phyloP scores from a whole-genome alignment of 2,329 filamentous ascomycete genomes.

The Hypoxylon rubiginosum region DNA sequence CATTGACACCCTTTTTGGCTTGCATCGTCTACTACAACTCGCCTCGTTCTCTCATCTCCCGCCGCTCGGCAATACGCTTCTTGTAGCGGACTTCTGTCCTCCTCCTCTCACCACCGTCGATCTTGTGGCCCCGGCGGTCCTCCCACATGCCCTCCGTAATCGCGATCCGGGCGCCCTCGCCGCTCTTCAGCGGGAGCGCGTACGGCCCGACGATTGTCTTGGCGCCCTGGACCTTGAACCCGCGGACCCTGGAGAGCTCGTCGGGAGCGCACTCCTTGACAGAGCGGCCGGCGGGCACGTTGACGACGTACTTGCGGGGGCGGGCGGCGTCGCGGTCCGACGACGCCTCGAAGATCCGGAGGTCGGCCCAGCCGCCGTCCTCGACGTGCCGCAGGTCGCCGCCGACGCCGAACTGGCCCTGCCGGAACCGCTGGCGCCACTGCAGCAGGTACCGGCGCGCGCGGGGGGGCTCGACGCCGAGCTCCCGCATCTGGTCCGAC shows the following conservation, averaged over 20 bases:
- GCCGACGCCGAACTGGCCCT: constrained; percentile 82
- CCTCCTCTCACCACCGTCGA: constrained; percentile 95
- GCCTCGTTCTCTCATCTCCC: constrained; percentile 67
- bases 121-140: constrained; percentile 85
- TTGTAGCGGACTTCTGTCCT: constrained; percentile 88
- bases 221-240: constrained; percentile 77
- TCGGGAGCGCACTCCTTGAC: constrained; percentile 52
- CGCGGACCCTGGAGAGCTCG: constrained; percentile 67
- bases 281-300: constrained; percentile 64
- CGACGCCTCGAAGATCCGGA: constrained; percentile 49
- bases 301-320: constrained; percentile 67
- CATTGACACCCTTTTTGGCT: constrained; percentile 16
- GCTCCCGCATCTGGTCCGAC: constrained; percentile 81
- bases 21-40: constrained; percentile 30
- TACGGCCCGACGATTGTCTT: constrained; percentile 81
- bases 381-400: constrained; percentile 82
- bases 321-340: constrained; percentile 49
- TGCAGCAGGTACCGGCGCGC: constrained; percentile 85
- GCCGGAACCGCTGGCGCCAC: constrained; percentile 88
- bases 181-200: constrained; percentile 76
- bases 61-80: constrained; percentile 82
- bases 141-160: constrained; percentile 95
- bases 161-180: constrained; percentile 73
- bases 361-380: constrained; percentile 60
- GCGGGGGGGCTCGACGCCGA: constrained; percentile 89